Conservation (phyloP, 2,329 filamentous ascomycete species). For the Ustulina deusta region DNA sequence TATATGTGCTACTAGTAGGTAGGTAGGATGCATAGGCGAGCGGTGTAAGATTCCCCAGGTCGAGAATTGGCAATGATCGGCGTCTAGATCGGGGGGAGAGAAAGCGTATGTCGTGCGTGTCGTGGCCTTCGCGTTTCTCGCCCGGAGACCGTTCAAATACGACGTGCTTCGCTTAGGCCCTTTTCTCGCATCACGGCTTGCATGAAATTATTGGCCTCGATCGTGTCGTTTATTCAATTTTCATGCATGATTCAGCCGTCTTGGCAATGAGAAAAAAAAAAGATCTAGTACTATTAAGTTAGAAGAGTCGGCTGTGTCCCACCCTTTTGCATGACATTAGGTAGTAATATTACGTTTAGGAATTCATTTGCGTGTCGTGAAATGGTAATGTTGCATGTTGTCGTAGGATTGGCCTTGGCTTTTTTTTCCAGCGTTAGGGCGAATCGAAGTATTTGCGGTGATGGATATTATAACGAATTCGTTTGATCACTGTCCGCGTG, state of each 20-base stretch:
- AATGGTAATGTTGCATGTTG: conserved; percentile 29
- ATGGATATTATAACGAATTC: background rate
- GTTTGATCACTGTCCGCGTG: background rate
- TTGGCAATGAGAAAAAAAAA: conserved; percentile 41
- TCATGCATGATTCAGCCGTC: conserved; percentile 49
- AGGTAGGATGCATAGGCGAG: conserved; percentile 20
- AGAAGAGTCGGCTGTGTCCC: conserved; percentile 20
- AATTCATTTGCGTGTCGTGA: conserved; percentile 5
- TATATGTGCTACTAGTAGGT: background rate
- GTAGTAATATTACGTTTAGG: conserved; percentile 34
- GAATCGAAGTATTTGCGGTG: background rate
- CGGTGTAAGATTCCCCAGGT: background rate
- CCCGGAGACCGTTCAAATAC: conserved; percentile 12
- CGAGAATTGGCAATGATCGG: conserved; percentile 35
- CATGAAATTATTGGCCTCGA: conserved; percentile 41
- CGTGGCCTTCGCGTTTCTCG: conserved; percentile 14
- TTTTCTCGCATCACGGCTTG: conserved; percentile 39
- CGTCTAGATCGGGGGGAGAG: conserved; percentile 10
- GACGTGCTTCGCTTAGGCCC: conserved; percentile 39
- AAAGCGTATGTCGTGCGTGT: background rate
- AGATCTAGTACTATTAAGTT: too few species aligned
- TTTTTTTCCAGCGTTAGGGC: conserved; percentile 6
- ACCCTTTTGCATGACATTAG: conserved; percentile 27
- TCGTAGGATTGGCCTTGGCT: conserved; percentile 12
- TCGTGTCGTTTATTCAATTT: conserved; percentile 42